Evolutionary conservation across 345 rosid species (phyloP), one percentile per base, ranked within the genome.

Genomic region (Microcos paniculata): DNA sequence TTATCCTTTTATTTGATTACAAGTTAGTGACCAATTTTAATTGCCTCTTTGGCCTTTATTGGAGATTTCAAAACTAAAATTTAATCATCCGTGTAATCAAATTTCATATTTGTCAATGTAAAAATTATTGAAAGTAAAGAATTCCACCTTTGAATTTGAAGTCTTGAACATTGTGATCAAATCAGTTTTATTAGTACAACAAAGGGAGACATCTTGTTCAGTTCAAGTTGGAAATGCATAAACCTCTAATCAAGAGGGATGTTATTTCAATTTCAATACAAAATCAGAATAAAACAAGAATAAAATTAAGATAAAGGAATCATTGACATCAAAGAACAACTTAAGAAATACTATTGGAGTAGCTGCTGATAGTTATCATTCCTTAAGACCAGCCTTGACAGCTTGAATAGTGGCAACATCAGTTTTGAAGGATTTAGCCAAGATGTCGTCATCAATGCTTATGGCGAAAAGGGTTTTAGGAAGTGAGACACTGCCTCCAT

Each of bases 371-470:
- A 3, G 8, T 18, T 63, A 63, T 35, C 35, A 63, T 35, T 63
- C 7, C 69, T 63, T 18, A 67, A 82, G 82, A 26, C 80, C 85
- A 7, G 73, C 52, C 58, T 78, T 72, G 59, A 82, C 82, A 48
- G 74, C 77, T 57, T 82, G 72, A 73, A 82, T 61, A 59, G 84
- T 82, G 3, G 59, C 31, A 64, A 66, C 76, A 73, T 85, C 85
- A 64, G 82, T 85, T 57, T 78, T 80, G 82, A 85, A 82, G 5
- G 84, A 55, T 71, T 77, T 76, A 31, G 88, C 88, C 74, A 85
- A 63, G 64, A 85, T 69, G 26, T 42, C 56, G 14, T 82, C 79
- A 23, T 82, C 85, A 67, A 85, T 82, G 30, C 55, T 48, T 0
- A 84, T 80, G 13, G 70, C 55, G 43, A 85, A 85, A 6, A 85